Conservation (phyloP, 1,284 basidiomycete species). For the Leccinum insolens region DNA sequence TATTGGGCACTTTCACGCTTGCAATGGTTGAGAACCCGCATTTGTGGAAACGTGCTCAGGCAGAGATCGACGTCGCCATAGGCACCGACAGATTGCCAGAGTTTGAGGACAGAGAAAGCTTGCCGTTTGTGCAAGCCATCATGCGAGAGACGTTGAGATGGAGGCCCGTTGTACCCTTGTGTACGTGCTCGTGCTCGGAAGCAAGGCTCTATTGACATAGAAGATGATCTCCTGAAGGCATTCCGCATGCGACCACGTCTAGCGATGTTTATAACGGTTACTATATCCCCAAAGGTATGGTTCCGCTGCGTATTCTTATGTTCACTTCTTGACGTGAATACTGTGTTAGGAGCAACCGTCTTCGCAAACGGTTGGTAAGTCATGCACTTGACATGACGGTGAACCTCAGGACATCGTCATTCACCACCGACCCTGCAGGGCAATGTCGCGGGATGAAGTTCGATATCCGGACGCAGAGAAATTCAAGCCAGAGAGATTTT, state of each 20-base stretch:
- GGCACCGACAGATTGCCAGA: slow-evolving; percentile 35
- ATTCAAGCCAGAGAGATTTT: slow-evolving; percentile 25
- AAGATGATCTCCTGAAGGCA: too few relatives aligned
- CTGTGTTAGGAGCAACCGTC: too few relatives aligned
- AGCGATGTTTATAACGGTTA: too few relatives aligned
- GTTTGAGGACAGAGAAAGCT: slow-evolving; percentile 6
- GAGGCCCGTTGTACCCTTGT: slow-evolving; percentile 12
- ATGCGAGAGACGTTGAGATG: slow-evolving; percentile 17
- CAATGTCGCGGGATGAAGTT: not conserved
- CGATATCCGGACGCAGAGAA: slow-evolving; percentile 18
- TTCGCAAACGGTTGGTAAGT: too few relatives aligned
- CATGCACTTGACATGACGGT: not conserved
- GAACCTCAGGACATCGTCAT: not conserved
- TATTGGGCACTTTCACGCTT: slow-evolving; percentile 28
- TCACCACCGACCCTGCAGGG: not conserved
- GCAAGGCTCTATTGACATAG: not conserved
- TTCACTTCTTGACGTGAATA: too few relatives aligned
- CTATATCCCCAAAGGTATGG: too few relatives aligned
- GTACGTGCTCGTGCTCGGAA: not conserved
- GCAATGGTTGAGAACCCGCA: slow-evolving; percentile 38
- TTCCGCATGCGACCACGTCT: too few relatives aligned
- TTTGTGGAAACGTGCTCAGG: not conserved
- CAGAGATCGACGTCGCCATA: not conserved
- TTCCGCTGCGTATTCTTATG: too few relatives aligned
- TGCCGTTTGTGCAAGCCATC: too few relatives aligned